Conservation (phyloP, 192 early-diverging fungal genomes). For the Podila epicladia region DNA sequence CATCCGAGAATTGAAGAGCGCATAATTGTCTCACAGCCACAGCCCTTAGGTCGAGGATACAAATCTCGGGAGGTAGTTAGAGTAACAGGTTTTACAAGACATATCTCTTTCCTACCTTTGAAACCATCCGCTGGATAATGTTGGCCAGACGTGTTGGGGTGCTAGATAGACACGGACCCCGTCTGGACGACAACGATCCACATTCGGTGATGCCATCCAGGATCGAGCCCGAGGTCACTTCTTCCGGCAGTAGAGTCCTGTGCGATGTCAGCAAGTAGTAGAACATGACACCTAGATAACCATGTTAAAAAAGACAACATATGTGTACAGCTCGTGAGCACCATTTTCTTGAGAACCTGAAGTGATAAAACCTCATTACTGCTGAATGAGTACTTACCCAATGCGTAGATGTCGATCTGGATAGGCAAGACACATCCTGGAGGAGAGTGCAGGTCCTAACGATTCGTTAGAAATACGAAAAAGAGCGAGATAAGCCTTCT, state of each 20-base stretch:
- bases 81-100: not conserved
- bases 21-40: no score
- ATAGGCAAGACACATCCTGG: constrained; percentile 39
- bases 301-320: not conserved
- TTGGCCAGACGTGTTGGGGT: constrained; percentile 22
- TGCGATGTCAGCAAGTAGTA: constrained; percentile 37
- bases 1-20: not conserved
- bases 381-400: constrained; percentile 14
- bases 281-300: constrained; percentile 34
- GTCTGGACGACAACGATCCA: not conserved
- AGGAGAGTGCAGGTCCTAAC: constrained; percentile 39
- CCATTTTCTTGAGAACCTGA: not conserved
- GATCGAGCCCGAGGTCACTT: constrained; percentile 12
- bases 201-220: constrained; percentile 7
- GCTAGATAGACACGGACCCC: constrained; percentile 6
- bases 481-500: not conserved
- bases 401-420: constrained; percentile 44
- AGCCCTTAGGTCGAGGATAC: no score
- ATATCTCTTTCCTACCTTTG: constrained; percentile 13
- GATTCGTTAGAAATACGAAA: not conserved
- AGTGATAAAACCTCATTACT: not conserved
- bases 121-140: constrained; percentile 42
- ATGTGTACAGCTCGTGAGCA: no score
- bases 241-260: constrained; percentile 14
- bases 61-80: no score